Evolutionary conservation across 768 basidiomycete species (phyloP).

Genomic region (Dictyophora rubrovolvata): DNA sequence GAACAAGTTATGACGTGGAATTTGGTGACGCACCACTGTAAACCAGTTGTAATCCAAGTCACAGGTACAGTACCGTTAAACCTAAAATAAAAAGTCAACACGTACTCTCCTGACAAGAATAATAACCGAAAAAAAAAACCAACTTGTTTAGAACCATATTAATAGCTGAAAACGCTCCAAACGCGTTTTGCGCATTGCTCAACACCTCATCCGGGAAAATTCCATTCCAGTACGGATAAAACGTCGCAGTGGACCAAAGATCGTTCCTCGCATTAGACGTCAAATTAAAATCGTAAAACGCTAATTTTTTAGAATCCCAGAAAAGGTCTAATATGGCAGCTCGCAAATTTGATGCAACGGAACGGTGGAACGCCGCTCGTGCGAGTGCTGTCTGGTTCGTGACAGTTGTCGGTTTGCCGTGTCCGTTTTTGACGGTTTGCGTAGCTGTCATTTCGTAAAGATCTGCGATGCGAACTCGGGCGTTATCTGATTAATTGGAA

Average conservation of each 20-base stretch:
- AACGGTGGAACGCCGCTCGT: slow-evolving; percentile 35
- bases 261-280: slow-evolving; percentile 51
- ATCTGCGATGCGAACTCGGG: slow-evolving; percentile 47
- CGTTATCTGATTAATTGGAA: slow-evolving; percentile 37
- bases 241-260: slow-evolving; percentile 66
- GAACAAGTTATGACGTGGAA: not conserved
- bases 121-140: not conserved
- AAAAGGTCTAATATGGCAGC: slow-evolving; percentile 73
- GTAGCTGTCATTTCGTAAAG: slow-evolving; percentile 34
- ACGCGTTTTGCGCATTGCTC: slow-evolving; percentile 44
- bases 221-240: slow-evolving; percentile 80
- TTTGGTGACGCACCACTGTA: slow-evolving; percentile 54
- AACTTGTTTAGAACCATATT: slow-evolving; percentile 61
- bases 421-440: not conserved
- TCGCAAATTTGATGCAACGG: slow-evolving; percentile 47
- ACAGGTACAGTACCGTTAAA: slow-evolving; percentile 84
- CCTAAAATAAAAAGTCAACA: slow-evolving; percentile 15
- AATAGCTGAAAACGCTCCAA: slow-evolving; percentile 62
- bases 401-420: not conserved
- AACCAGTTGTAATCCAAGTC: slow-evolving; percentile 67
- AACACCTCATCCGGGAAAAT: slow-evolving; percentile 71
- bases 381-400: not conserved
- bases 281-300: slow-evolving; percentile 86
- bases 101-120: not conserved
- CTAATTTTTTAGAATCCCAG: slow-evolving; percentile 77